Evolutionary conservation across 2,329 filamentous ascomycete species (phyloP), one percentile per base, ranked within the genome.

Genomic region (Grosmannia penicillata): DNA sequence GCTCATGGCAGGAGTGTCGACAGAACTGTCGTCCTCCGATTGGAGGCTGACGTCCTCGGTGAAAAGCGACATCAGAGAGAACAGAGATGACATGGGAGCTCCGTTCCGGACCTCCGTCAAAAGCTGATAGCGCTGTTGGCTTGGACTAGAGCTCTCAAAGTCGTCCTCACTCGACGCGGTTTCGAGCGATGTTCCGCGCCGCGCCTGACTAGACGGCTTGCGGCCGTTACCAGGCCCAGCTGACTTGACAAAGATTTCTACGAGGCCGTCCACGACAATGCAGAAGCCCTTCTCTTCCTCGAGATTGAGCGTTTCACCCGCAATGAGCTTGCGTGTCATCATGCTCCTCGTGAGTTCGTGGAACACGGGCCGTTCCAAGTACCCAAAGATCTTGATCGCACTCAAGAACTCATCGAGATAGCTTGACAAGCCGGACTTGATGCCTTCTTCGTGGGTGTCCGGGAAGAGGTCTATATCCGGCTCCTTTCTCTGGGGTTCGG

Each of bases 201-300:
- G 60, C 33, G 56, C 58, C 38, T 63, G 5, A 8, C 26, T n/a
- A 18, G 36, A 18, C 28, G 9, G 24, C 8, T 18, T 26, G 7
- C 13, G 37, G 7, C 24, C 18, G 8, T 33, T 32, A 11, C 34
- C 62, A 38, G 69, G 17, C 9, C 38, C 22, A 64, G 78, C 77
- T 2, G 89, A 95, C 56, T 95, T 96, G 56, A 98, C 91, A 55
- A 96, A 98, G 39, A 98, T 96, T 56, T 98, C 86, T 1, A 98
- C 87, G 22, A 94, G 60, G 2, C 91, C 91, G 58, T 98, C 91
- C 4, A 98, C 93, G 6, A 98, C 91, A 41, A 98, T 70, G 55
- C 91, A 98, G 52, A 98, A 98, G 0, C 91, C 91, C 51, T 98
- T 94, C 52, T 98, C 91, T 55, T 98, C 91, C 58, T 98, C 91